Evolutionary conservation across 352 stramenopile genomes (phyloP).

Genomic region (Phytophthora tubulina): DNA sequence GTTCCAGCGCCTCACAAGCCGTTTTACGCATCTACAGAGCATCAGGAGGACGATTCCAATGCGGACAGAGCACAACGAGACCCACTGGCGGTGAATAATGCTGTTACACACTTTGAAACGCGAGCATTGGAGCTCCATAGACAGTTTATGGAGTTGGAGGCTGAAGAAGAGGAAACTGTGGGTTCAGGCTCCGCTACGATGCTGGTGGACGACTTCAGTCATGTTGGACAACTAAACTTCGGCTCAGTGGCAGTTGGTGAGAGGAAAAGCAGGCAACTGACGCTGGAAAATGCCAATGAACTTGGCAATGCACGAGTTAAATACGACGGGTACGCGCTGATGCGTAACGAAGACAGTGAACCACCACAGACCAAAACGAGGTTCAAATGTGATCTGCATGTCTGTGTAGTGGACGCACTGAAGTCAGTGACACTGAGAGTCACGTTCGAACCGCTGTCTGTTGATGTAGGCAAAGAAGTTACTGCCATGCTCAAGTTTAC

Average conservation of each 20-base stretch:
- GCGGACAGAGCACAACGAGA: constrained; percentile 1
- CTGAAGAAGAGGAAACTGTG: neutral
- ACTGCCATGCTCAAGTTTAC: constrained; percentile 63
- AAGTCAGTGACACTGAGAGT: constrained; percentile 65
- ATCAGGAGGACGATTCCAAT: constrained; percentile 5
- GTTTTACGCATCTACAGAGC: constrained; percentile 5
- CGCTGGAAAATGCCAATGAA: constrained; percentile 68
- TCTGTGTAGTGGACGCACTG: constrained; percentile 73
- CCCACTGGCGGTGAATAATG: constrained; percentile 5
- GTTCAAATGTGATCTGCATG: constrained; percentile 79
- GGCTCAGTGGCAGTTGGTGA: constrained; percentile 59
- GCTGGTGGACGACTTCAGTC: constrained; percentile 59
- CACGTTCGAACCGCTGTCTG: constrained; percentile 62
- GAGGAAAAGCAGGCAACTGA: constrained; percentile 58
- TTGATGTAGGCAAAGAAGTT: constrained; percentile 55
- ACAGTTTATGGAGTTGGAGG: constrained; percentile 8
- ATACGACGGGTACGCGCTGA: constrained; percentile 70
- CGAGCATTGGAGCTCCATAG: constrained; percentile 30
- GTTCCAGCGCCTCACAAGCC: constrained; percentile 4
- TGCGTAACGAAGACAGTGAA: constrained; percentile 15
- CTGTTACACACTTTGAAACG: constrained; percentile 33
- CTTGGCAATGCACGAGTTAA: constrained; percentile 69
- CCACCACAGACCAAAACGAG: constrained; percentile 36
- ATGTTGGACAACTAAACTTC: constrained; percentile 58
- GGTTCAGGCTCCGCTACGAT: constrained; percentile 29